phyloP scores from a whole-genome alignment of 2,329 filamentous ascomycete species.

The Leptographium flavum region DNA sequence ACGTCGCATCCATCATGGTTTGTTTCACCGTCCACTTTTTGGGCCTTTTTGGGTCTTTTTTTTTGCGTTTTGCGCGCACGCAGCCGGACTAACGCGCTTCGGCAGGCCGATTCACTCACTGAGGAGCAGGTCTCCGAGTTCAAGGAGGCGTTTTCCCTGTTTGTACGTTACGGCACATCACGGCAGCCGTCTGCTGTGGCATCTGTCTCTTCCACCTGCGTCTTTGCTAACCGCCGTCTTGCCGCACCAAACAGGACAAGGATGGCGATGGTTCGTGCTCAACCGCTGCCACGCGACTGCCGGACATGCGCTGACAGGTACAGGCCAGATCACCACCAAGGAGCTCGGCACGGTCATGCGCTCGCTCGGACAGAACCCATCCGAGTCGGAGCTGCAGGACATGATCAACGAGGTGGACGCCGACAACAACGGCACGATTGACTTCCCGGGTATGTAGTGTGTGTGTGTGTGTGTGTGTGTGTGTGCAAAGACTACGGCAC shows the following conservation, averaged over 20 bases:
- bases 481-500: no score
- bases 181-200: background rate
- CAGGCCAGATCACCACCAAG: constrained; percentile 85
- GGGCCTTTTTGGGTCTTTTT: background rate
- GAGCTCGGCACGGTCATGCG: constrained; percentile 84
- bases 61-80: background rate
- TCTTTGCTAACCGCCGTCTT: background rate
- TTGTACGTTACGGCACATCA: constrained; percentile 51
- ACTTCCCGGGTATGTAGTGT: constrained; percentile 60
- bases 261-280: constrained; percentile 15
- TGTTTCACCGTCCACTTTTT: background rate
- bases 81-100: background rate
- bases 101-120: constrained; percentile 89
- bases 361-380: constrained; percentile 79
- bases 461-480: no score
- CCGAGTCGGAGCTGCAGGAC: constrained; percentile 78
- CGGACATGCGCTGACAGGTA: no score
- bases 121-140: constrained; percentile 99
- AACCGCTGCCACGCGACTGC: no score
- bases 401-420: constrained; percentile 93
- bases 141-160: constrained; percentile 99
- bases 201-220: background rate
- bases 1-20: background rate
- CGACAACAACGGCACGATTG: constrained; percentile 86
- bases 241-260: constrained; percentile 12